Evolutionary conservation across 2,329 filamentous ascomycete species (phyloP).

Genomic region (Shiraia bambusicola): DNA sequence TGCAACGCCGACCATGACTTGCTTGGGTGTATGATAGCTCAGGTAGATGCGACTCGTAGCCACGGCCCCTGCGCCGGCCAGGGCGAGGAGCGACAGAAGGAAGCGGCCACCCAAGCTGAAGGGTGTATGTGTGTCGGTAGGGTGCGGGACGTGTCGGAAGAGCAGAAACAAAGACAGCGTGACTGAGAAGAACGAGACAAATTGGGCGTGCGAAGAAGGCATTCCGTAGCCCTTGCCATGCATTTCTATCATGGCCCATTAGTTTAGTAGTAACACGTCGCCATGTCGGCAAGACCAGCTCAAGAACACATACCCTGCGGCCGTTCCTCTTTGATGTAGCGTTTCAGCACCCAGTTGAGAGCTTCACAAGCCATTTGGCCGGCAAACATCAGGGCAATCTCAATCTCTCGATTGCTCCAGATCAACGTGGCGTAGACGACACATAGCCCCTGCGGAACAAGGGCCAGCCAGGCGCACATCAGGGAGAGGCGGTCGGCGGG

Average conservation of each 20-base stretch:
- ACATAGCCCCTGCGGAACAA: constrained; percentile 88
- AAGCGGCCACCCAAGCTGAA: constrained; percentile 64
- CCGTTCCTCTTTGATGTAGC: constrained; percentile 87
- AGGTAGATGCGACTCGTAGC: constrained; percentile 85
- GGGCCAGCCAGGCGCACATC: constrained; percentile 88
- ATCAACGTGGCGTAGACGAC: constrained; percentile 87
- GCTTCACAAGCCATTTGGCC: constrained; percentile 92
- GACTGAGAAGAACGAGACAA: constrained; percentile 86
- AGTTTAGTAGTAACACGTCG: not conserved
- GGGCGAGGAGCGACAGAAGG: constrained; percentile 48
- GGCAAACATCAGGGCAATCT: constrained; percentile 84
- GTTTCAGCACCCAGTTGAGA: constrained; percentile 85
- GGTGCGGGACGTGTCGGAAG: constrained; percentile 63
- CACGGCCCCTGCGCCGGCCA: constrained; percentile 53
- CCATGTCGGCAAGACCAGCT: not conserved
- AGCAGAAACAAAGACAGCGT: constrained; percentile 83
- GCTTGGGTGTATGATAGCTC: constrained; percentile 84
- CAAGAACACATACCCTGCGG: constrained; percentile 65
- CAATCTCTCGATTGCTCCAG: constrained; percentile 87
- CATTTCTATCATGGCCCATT: constrained; percentile 53
- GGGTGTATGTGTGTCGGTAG: constrained; percentile 54
- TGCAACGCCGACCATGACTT: constrained; percentile 77
- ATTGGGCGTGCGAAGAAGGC: constrained; percentile 94
- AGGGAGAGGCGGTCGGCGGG: constrained; percentile 82
- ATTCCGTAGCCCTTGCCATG: constrained; percentile 95